Evolutionary conservation across 2,329 filamentous ascomycete genomes (phyloP).

Genomic region (Curvularia lunata): DNA sequence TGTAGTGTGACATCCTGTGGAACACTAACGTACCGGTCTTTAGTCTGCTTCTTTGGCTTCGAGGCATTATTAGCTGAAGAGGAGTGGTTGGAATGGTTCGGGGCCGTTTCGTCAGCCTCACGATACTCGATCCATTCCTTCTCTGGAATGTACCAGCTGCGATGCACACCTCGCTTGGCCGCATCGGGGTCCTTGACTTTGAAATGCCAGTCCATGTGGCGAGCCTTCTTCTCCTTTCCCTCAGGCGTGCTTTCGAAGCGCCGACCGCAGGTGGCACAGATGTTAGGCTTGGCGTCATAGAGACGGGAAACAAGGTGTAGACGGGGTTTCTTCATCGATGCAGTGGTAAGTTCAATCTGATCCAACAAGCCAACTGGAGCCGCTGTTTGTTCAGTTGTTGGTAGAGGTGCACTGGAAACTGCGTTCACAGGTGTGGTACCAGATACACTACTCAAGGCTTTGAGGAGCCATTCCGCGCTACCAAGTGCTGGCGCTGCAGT

Average conservation of each 20-base stretch:
- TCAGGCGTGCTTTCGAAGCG: conserved; percentile 79
- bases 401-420: conserved; percentile 32
- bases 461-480: conserved; percentile 42
- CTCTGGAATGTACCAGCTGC: conserved; percentile 94
- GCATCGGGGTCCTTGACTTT: conserved; percentile 88
- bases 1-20: conserved; percentile 77
- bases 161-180: conserved; percentile 83
- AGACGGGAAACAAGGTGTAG: conserved; percentile 75
- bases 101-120: conserved; percentile 72
- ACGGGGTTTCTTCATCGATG: conserved; percentile 76
- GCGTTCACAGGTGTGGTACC: conserved; percentile 36
- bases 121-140: conserved; percentile 91
- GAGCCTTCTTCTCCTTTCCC: conserved; percentile 83
- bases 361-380: conserved; percentile 50
- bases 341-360: conserved; percentile 67
- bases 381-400: conserved; percentile 37
- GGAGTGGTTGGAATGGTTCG: conserved; percentile 34
- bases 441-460: conserved; percentile 38
- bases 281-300: conserved; percentile 82
- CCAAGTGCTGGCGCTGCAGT: conserved; percentile 25
- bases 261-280: conserved; percentile 89
- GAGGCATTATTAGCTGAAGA: conserved; percentile 48
- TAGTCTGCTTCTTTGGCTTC: conserved; percentile 59
- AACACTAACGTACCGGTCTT: conserved; percentile 77
- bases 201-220: conserved; percentile 99